These are phyloP conservation scores for Quercus berberidifolia DNA, from an alignment of 306 rosid species.

Conservation along the genomic window DNA sequence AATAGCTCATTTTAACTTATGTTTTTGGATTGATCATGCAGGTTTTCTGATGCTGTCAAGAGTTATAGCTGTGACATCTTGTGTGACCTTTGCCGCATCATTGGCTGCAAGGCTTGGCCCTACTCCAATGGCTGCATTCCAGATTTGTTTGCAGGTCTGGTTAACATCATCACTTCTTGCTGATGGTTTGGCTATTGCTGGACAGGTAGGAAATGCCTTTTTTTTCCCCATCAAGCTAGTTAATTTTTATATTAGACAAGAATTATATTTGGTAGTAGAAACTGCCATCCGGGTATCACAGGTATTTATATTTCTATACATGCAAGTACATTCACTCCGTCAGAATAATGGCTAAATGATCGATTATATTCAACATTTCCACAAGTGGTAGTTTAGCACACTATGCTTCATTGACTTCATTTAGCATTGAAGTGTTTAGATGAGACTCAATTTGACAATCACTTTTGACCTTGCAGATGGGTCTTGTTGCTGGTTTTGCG, in stretches of 20 bases:
- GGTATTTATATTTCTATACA: constrained; percentile 20
- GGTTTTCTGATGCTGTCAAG: constrained; percentile 67
- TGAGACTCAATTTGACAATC: neutral
- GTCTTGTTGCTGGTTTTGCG: constrained; percentile 71
- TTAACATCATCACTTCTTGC: constrained; percentile 86
- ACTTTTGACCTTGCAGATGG: constrained; percentile 40
- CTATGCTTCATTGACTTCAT: neutral
- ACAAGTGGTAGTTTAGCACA: neutral
- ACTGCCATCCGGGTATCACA: constrained; percentile 58
- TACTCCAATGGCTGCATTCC: constrained; percentile 92
- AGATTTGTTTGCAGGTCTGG: constrained; percentile 91
- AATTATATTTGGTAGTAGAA: constrained; percentile 30
- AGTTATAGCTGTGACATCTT: constrained; percentile 91
- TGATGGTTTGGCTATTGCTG: constrained; percentile 87
- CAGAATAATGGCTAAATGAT: too few species aligned
- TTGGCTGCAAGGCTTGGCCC: constrained; percentile 85
- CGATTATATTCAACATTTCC: too few species aligned
- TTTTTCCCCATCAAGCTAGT: neutral
- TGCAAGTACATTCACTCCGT: neutral
- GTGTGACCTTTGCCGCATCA: constrained; percentile 88
- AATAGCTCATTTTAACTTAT: neutral
- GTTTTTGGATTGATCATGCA: constrained; percentile 13
- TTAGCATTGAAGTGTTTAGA: neutral
- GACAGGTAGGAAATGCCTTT: constrained; percentile 47
- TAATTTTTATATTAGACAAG: neutral